These are phyloP conservation scores for Rhodotorula sp. DNA, from an alignment of 1,284 basidiomycete genomes.

Conservation along the genomic window DNA sequence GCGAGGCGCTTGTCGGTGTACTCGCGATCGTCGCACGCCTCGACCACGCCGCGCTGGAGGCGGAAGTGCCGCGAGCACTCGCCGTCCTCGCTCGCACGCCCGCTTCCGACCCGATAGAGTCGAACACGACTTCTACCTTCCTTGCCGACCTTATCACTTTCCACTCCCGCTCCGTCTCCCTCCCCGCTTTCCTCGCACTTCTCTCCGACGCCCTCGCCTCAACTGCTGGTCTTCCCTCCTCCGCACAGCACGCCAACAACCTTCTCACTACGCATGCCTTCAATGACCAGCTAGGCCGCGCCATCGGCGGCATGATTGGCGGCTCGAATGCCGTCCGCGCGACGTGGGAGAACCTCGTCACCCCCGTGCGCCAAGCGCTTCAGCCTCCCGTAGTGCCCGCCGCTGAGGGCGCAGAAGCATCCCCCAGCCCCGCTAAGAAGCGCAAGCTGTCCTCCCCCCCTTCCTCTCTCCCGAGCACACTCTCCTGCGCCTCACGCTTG, in stretches of 20 bases:
- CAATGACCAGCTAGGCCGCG: not conserved
- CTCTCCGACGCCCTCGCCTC: slow-evolving; percentile 29
- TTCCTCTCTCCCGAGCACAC: not conserved
- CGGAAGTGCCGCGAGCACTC: slow-evolving; percentile 13
- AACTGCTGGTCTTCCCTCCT: not conserved
- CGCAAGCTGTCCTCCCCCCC: slow-evolving; percentile 8
- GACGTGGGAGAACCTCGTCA: slow-evolving; percentile 17
- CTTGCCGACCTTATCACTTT: slow-evolving; percentile 27
- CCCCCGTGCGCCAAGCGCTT: not conserved
- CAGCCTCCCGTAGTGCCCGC: not conserved
- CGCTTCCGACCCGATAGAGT: not conserved
- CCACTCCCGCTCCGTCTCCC: slow-evolving; percentile 31
- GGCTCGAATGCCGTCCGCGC: not conserved
- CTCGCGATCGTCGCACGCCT: slow-evolving; percentile 16
- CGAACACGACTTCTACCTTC: slow-evolving; percentile 2
- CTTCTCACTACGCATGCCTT: slow-evolving; percentile 19
- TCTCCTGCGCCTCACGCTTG: not conserved
- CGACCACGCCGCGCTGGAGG: slow-evolving; percentile 18
- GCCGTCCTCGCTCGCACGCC: slow-evolving; percentile 8
- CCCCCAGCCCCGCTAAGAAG: slow-evolving; percentile 24
- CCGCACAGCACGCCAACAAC: slow-evolving; percentile 11
- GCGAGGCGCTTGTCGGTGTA: slow-evolving; percentile 11
- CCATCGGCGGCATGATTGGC: slow-evolving; percentile 13
- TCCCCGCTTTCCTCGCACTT: slow-evolving; percentile 23
- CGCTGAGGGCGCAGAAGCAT: not conserved